phyloP scores from a whole-genome alignment of 192 early-diverging fungal genomes.

The Backusella tarrabulga region DNA sequence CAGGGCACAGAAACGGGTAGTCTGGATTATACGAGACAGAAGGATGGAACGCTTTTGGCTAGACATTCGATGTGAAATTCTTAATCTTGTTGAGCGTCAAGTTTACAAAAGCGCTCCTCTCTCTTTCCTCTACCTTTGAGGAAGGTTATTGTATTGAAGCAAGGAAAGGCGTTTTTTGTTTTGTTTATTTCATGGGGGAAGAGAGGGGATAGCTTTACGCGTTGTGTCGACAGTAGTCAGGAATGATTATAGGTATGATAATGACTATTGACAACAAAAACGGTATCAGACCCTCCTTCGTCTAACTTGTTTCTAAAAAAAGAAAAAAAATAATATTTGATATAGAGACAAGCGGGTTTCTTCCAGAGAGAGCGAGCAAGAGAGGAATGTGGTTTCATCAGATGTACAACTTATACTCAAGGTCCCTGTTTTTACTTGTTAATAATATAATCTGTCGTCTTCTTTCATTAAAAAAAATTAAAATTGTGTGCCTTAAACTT shows the following conservation, averaged over 20 bases:
- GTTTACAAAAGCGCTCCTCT: conserved; percentile 8
- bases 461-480: neutral
- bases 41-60: conserved; percentile 7
- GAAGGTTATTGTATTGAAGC: neutral
- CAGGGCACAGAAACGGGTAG: neutral
- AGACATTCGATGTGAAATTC: neutral
- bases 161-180: neutral
- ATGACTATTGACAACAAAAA: neutral
- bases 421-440: neutral
- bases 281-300: neutral
- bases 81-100: neutral
- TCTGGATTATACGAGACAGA: neutral
- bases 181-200: neutral
- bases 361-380: neutral
- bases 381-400: neutral
- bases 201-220: neutral
- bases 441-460: neutral
- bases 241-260: neutral
- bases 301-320: neutral
- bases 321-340: neutral
- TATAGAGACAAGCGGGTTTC: neutral
- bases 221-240: neutral
- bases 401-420: conserved; percentile 10
- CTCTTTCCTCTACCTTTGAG: neutral
- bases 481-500: neutral